These are phyloP conservation scores for Hymenoscyphus fraxineus DNA, from an alignment of 2,329 filamentous ascomycete species.

Conservation along the genomic window DNA sequence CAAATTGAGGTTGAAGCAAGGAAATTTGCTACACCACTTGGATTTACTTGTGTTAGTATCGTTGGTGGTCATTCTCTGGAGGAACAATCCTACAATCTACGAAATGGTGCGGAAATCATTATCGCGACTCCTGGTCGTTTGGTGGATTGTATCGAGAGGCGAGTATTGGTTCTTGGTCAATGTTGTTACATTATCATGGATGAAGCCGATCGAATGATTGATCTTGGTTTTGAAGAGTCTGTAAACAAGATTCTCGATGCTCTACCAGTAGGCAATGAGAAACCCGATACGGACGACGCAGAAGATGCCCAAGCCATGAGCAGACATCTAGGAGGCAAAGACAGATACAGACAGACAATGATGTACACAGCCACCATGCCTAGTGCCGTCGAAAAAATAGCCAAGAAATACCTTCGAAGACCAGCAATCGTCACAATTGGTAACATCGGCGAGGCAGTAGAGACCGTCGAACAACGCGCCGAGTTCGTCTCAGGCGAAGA, in stretches of 20 bases:
- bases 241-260: slow-evolving; percentile 97
- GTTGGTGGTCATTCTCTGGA: slow-evolving; percentile 96
- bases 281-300: slow-evolving; percentile 88
- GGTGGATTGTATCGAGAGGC: slow-evolving; percentile 92
- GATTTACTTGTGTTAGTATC: slow-evolving; percentile 92
- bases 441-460: slow-evolving; percentile 90
- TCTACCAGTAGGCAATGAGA: slow-evolving; percentile 87
- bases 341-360: slow-evolving; percentile 95
- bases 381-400: slow-evolving; percentile 84
- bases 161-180: slow-evolving; percentile 86
- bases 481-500: slow-evolving; percentile 90
- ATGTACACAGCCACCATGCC: slow-evolving; percentile 99
- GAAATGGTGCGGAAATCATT: slow-evolving; percentile 93
- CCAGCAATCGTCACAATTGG: slow-evolving; percentile 94
- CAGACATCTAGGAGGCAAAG: slow-evolving; percentile 67
- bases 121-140: slow-evolving; percentile 98
- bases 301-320: slow-evolving; percentile 86
- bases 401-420: slow-evolving; percentile 90
- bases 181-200: slow-evolving; percentile 99
- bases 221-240: slow-evolving; percentile 94
- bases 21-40: slow-evolving; percentile 86
- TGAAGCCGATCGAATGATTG: slow-evolving; percentile 98
- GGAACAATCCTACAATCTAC: slow-evolving; percentile 84
- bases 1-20: slow-evolving; percentile 93
- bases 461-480: slow-evolving; percentile 95